phyloP scores from a whole-genome alignment of 2,329 filamentous ascomycete genomes.

The Fusarium euwallaceae region DNA sequence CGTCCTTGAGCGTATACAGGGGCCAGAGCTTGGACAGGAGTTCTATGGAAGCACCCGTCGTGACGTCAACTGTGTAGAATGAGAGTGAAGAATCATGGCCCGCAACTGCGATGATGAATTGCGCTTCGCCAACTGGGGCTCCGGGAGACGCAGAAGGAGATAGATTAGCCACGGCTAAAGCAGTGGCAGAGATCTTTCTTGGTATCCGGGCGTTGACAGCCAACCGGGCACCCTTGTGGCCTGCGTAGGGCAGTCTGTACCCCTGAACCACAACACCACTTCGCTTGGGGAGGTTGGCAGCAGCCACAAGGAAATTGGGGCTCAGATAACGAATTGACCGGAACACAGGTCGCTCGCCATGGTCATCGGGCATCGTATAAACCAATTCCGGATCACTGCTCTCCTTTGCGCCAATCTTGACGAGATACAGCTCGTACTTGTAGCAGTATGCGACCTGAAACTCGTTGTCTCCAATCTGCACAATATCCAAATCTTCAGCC shows the following conservation, averaged over 20 bases:
- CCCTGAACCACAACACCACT: slow-evolving; percentile 70
- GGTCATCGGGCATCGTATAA: slow-evolving; percentile 68
- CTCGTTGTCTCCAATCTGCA: slow-evolving; percentile 69
- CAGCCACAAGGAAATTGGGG: slow-evolving; percentile 68
- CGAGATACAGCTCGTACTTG: slow-evolving; percentile 78
- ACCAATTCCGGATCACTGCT: slow-evolving; percentile 63
- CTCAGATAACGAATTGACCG: slow-evolving; percentile 71
- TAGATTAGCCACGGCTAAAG: slow-evolving; percentile 81
- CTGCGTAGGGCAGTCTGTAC: slow-evolving; percentile 63
- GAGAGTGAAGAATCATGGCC: slow-evolving; percentile 84
- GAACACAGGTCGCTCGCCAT: slow-evolving; percentile 64
- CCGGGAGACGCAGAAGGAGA: slow-evolving; percentile 66
- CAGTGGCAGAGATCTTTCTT: slow-evolving; percentile 77
- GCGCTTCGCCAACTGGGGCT: slow-evolving; percentile 70
- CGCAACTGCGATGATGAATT: slow-evolving; percentile 85
- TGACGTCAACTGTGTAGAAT: slow-evolving; percentile 82
- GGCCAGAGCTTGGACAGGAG: slow-evolving; percentile 66
- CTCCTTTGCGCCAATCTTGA: slow-evolving; percentile 66
- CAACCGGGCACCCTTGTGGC: slow-evolving; percentile 60
- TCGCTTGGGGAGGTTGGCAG: slow-evolving; percentile 70
- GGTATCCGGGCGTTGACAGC: slow-evolving; percentile 71
- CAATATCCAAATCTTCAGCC: slow-evolving; percentile 78
- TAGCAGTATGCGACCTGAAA: slow-evolving; percentile 85
- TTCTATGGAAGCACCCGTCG: slow-evolving; percentile 59
- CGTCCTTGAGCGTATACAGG: slow-evolving; percentile 65